These are phyloP conservation scores for Chaetothyriales sp. DNA, from an alignment of 2,329 filamentous ascomycete species.

Conservation along the genomic window DNA sequence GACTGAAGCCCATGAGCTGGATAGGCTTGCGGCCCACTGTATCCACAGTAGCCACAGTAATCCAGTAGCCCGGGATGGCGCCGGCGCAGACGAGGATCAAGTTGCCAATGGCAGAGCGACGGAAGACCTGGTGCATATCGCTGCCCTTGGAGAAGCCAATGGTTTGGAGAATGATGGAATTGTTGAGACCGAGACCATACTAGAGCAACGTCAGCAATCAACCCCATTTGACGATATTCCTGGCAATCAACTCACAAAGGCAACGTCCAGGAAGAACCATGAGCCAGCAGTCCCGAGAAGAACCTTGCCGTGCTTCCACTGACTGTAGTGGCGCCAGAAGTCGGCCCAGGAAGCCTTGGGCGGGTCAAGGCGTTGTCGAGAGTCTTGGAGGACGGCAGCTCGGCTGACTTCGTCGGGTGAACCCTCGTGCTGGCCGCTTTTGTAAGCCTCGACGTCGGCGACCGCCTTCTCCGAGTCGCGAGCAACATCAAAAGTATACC, in stretches of 20 bases:
- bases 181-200: slow-evolving; percentile 62
- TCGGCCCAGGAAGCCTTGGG: slow-evolving; percentile 60
- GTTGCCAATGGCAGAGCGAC: slow-evolving; percentile 65
- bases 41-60: slow-evolving; percentile 61
- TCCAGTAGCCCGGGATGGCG: slow-evolving; percentile 71
- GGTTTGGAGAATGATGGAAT: slow-evolving; percentile 54
- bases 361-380: slow-evolving; percentile 43
- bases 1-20: slow-evolving; percentile 47
- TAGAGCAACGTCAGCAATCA: slow-evolving; percentile 22
- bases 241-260: slow-evolving; percentile 16
- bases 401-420: slow-evolving; percentile 53
- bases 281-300: slow-evolving; percentile 69
- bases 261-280: slow-evolving; percentile 67
- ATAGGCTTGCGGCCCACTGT: slow-evolving; percentile 65
- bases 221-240: slow-evolving; percentile 1
- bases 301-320: slow-evolving; percentile 58
- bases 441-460: slow-evolving; percentile 62
- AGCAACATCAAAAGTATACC: slow-evolving; percentile 73
- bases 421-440: slow-evolving; percentile 50
- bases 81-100: slow-evolving; percentile 66
- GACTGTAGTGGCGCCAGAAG: slow-evolving; percentile 56
- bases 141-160: slow-evolving; percentile 57
- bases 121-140: slow-evolving; percentile 55
- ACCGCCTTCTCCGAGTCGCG: slow-evolving; percentile 61
- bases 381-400: slow-evolving; percentile 42